A percentile compares a stretch with the other conserved stretches of the same genome.
These are phyloP conservation scores for Neostapfia colusana DNA, from an alignment of 176 grass and related monocot genomes.

Conservation along the genomic window DNA sequence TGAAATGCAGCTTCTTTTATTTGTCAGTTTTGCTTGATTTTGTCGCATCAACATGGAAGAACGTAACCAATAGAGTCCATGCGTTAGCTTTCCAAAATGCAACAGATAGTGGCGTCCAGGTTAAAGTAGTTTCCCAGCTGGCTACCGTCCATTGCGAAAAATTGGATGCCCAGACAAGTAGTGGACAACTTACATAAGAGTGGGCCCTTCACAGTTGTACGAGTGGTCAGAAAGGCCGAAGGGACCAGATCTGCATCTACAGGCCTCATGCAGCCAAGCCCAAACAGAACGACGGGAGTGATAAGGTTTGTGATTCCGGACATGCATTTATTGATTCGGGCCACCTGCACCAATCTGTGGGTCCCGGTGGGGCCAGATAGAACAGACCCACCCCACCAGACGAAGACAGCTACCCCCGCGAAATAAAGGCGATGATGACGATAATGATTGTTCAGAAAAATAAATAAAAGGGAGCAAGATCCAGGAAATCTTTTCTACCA, in stretches of 20 bases:
- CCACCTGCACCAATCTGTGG: constrained; percentile 44
- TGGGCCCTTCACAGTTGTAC: constrained; percentile 55
- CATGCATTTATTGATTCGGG: constrained; percentile 56
- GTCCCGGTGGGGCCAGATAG: constrained; percentile 45
- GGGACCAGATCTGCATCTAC: constrained; percentile 69
- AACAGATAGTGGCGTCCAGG: constrained; percentile 15
- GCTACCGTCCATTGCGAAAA: constrained; percentile 38
- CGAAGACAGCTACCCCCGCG: constrained; percentile 36
- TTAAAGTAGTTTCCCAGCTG: constrained; percentile 42
- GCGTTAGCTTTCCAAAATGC: not conserved
- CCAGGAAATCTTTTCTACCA: constrained; percentile 38
- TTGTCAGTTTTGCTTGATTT: not conserved
- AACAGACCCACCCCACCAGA: constrained; percentile 69
- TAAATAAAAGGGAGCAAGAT: constrained; percentile 32
- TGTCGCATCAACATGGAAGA: too few relatives aligned
- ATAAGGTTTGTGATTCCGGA: constrained; percentile 51
- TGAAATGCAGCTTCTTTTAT: not conserved
- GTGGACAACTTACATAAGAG: constrained; percentile 51
- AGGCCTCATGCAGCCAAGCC: constrained; percentile 57
- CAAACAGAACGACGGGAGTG: constrained; percentile 43
- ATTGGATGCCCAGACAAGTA: constrained; percentile 42
- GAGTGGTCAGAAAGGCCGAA: constrained; percentile 49
- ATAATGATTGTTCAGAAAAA: constrained; percentile 45
- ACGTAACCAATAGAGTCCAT: too few relatives aligned
- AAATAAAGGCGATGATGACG: constrained; percentile 39